Base-by-base conservation (phyloP, 345 rosid genomes). In the Eucalyptus curtisii region DNA sequence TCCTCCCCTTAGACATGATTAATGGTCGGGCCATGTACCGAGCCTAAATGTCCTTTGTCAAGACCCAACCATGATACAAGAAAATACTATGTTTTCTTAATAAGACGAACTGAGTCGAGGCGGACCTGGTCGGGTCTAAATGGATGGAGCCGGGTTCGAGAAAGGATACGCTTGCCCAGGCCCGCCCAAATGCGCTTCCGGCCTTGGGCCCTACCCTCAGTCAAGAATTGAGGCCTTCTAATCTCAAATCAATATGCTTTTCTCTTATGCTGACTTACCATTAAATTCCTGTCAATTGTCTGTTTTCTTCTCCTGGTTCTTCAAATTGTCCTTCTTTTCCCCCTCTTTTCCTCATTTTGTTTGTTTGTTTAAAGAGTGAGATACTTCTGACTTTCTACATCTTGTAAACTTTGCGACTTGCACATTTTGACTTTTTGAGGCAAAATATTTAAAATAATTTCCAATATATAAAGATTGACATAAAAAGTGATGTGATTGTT, bases 391-490 rank as follows among this genome's bases (percentile, higher is more conserved):
- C 76, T 81, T 81, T 6, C 33, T 0, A 10, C 86, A 27, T 81
- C 47, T 42, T 13, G 31, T 10, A 42, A 81, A 40, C 47, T 81
- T 81, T 22, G 86, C 2, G 3, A 3, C 8, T 22, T 81, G 27
- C 24, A 80, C 20, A 33, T 1, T 2, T 37, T 8, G 3, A 17
- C 48, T 37, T 80, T 80, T 80, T 44, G 0, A 8, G 48, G 48
- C 15, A 17, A 80, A 37, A 37, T 16, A 0, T 40, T 4, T 2
- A 17, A 80, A 37, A 13, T 0, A 48, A 0, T 42, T 81, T 25
- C 6, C 7, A 19, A 5, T 44, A 81, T 27, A 44, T 40, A 42
- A 6, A 22, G 45, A 44, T 40, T 42, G 31, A 20, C 49, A 20
- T 40, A 3, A 13, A 13, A 80, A 19, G 10, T 8, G 48, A 30